Evolutionary conservation across 306 rosid species (phyloP).

Genomic region (Quercus suber): DNA sequence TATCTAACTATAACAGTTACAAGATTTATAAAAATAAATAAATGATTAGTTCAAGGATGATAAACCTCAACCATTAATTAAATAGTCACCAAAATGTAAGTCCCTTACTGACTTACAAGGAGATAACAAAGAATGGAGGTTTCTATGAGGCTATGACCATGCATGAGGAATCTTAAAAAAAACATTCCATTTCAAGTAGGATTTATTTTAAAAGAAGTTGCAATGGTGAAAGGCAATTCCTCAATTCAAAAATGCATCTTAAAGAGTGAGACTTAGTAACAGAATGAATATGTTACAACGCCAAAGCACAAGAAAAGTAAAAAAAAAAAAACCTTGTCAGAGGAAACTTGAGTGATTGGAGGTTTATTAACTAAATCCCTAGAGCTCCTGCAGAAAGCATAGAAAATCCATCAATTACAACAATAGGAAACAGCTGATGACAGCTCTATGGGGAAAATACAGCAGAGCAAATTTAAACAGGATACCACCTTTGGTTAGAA

Average conservation of each 20-base stretch:
- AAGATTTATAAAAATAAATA: not conserved
- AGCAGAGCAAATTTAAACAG: not conserved
- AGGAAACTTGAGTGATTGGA: constrained; percentile 50
- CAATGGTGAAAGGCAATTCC: not conserved
- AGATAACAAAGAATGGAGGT: not conserved
- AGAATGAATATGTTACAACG: not conserved
- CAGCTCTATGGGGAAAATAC: not conserved
- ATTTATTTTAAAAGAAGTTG: not conserved
- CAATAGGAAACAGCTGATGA: not conserved
- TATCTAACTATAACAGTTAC: not conserved
- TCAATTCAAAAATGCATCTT: not conserved
- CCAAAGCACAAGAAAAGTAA: constrained; percentile 14
- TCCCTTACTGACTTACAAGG: constrained; percentile 1
- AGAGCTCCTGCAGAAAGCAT: constrained; percentile 31
- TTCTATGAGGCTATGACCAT: not conserved
- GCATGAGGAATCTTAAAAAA: not conserved
- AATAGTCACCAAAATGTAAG: not conserved
- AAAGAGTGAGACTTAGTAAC: not conserved
- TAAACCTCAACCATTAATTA: not conserved
- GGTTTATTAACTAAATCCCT: constrained; percentile 25
- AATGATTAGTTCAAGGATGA: not conserved
- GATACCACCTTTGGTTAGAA: constrained; percentile 33
- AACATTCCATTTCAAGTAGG: not conserved
- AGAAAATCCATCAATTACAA: not conserved
- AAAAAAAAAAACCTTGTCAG: constrained; percentile 60